Base-by-base conservation (phyloP, 1,139 yeast genomes). In the Scheffersomyces illinoinensis region DNA sequence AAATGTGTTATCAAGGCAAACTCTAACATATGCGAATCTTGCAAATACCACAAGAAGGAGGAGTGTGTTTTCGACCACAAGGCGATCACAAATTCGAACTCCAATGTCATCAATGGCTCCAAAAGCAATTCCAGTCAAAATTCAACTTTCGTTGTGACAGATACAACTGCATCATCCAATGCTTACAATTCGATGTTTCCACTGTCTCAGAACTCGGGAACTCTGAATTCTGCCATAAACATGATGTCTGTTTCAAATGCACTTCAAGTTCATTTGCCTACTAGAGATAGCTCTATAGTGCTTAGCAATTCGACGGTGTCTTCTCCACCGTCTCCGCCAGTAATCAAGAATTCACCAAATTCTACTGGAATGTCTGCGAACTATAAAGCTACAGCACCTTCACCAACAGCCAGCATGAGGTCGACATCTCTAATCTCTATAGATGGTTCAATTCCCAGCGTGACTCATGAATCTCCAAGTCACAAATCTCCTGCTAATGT, bases 1-100 rank as follows among this genome's bases (percentile, higher is more conserved):
- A 68, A 66, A 59, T 69, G 73, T 58, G 65, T 62, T 4, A 58
- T 62, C 5, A 39, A 54, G 3, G 46, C 50, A 2, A 59, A 57
- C 23, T 53, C 57, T 23, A 59, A 48, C n/a, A 55, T 57, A 2
- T 69, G 73, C 60, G 69, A 65, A 43, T 62, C 56, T 43, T 69
- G 72, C 57, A 61, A 59, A 53, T 59, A 58, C 20, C 66, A 65
- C 52, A 56, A 59, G 20, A 54, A 62, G 26, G 26, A 24, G n/a
- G 64, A 62, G 54, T 69, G 72, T 59, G 51, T 62, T 0, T 69
- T 68, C 54, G 72, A 62, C 50, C 73, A 69, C 58, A 69, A 68
- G 49, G 56, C 54, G 12, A 57, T 64, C 7, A 53, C 51, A 1
- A 51, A 26, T 10, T 50, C 50, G n/a, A 48, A 24, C 51, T 48